Evolutionary conservation across 176 grass and related monocot genomes (phyloP).

Genomic region (Hsuehochloa calcarea): DNA sequence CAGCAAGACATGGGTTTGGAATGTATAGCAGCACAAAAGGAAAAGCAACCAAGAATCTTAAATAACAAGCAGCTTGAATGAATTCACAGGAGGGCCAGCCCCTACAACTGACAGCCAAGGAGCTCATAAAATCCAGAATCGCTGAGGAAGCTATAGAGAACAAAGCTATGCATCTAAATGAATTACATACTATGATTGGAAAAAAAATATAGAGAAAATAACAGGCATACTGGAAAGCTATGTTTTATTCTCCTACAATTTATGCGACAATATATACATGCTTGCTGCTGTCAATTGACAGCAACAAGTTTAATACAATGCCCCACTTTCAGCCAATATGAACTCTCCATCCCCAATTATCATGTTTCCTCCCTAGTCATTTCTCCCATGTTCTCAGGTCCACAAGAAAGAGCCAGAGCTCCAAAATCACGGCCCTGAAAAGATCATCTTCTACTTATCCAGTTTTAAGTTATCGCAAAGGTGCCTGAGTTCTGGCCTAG

Average conservation of each 20-base stretch:
- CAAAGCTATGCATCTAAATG: background rate
- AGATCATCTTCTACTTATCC: slow-evolving; percentile 51
- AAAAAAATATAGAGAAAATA: background rate
- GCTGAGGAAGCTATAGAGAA: background rate
- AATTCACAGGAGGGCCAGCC: background rate
- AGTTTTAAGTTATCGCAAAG: slow-evolving; percentile 93
- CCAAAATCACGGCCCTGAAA: slow-evolving; percentile 15
- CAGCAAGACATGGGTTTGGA: background rate
- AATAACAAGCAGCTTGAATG: background rate
- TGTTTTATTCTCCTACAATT: slow-evolving; percentile 25
- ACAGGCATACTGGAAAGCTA: background rate
- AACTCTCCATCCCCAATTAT: background rate
- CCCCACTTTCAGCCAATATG: slow-evolving; percentile 9
- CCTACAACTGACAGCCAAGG: background rate
- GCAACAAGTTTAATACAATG: slow-evolving; percentile 27
- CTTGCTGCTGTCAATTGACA: slow-evolving; percentile 32
- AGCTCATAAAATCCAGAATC: background rate
- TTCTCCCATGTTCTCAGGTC: background rate
- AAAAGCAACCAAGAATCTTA: background rate
- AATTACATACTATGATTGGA: background rate
- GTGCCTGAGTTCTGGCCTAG: slow-evolving; percentile 90
- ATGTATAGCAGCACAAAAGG: background rate
- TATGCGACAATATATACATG: slow-evolving; percentile 45
- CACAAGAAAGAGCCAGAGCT: background rate
- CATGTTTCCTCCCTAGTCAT: background rate